These are phyloP conservation scores for Fragosphaeria purpurea DNA, from an alignment of 2,329 filamentous ascomycete genomes.

Conservation along the genomic window DNA sequence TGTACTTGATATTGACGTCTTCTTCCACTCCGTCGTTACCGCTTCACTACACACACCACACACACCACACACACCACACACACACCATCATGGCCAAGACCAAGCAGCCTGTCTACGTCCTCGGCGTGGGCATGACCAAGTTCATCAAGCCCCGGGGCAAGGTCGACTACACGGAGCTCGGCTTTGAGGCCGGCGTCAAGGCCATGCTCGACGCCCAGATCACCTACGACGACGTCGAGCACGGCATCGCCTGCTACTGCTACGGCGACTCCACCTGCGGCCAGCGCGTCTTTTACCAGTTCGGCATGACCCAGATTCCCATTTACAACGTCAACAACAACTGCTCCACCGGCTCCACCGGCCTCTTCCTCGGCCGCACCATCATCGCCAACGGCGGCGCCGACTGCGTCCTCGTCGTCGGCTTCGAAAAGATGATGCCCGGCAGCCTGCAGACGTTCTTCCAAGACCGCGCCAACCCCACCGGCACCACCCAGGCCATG, in stretches of 20 bases:
- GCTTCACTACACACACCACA: background rate
- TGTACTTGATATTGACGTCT: too few relatives aligned
- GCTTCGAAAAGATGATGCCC: constrained; percentile 97
- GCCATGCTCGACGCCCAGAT: constrained; percentile 79
- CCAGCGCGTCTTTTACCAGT: constrained; percentile 96
- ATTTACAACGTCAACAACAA: constrained; percentile 99
- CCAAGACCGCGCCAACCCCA: constrained; percentile 75
- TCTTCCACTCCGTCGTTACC: too few relatives aligned
- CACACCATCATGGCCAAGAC: constrained; percentile 34
- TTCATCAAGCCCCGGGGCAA: constrained; percentile 96
- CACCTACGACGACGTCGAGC: constrained; percentile 93
- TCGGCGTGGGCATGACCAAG: constrained; percentile 97
- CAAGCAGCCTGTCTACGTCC: constrained; percentile 62
- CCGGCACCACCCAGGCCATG: constrained; percentile 61
- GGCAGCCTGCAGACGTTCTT: constrained; percentile 78
- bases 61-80: background rate
- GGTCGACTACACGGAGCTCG: constrained; percentile 89
- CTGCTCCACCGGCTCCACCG: constrained; percentile 91
- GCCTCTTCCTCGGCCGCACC: constrained; percentile 72
- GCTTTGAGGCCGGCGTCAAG: constrained; percentile 86
- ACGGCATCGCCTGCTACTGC: constrained; percentile 95
- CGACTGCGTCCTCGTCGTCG: constrained; percentile 82
- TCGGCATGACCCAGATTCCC: constrained; percentile 92
- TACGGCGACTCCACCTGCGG: constrained; percentile 93
- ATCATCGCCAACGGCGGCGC: constrained; percentile 71